Base-by-base conservation (phyloP, 192 early-diverging fungal genomes). In the Backusella westeae region DNA sequence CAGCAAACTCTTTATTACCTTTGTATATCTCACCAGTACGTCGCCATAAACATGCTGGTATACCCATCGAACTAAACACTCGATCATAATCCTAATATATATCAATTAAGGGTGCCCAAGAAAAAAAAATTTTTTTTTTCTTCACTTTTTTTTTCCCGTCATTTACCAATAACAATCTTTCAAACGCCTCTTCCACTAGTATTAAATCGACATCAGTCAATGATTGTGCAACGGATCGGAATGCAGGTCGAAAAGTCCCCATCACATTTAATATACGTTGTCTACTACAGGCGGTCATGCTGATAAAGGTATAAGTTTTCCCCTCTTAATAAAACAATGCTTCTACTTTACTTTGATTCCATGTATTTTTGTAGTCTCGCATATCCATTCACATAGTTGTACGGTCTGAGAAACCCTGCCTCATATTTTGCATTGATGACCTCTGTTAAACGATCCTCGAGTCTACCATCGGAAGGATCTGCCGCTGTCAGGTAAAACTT, bases 21-120 rank as follows among this genome's bases (percentile, higher is more conserved):
- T 96, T 97, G 88, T 94, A 97, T 41, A 98, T 98, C 80, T 98
- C 96, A 44, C 97, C 97, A 6, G 96, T 97, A 66, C 97, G 90
- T 35, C 97, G 89, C 97, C 97, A 98, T 52, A 98, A 84, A 78
- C 94, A 96, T n/a, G 94, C 92, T 0, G 97, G 96, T 56, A 98
- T 93, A 44, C 96, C 97, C 93, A 97, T 96, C 26, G 93, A 87
- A 56, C 93, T 94, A 78, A 98, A 98, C 41, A 97, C 93, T 69
- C 94, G 89, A 85, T 98, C 97, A 75, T 98, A 98, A 79, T 97
- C 97, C 88, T 89, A 73, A 29, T 12, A 41, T 15, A 36, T 38
- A 38, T 38, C 9, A 41, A 49, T 21, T 34, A 10, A 32, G 17
- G 19, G 1, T 53, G 1, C 3, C 3, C 17, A 19, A 49, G 12